Evolutionary conservation across 2,329 filamentous ascomycete species (phyloP), one percentile per base, ranked within the genome.

Genomic region (Xylariaceae sp.): DNA sequence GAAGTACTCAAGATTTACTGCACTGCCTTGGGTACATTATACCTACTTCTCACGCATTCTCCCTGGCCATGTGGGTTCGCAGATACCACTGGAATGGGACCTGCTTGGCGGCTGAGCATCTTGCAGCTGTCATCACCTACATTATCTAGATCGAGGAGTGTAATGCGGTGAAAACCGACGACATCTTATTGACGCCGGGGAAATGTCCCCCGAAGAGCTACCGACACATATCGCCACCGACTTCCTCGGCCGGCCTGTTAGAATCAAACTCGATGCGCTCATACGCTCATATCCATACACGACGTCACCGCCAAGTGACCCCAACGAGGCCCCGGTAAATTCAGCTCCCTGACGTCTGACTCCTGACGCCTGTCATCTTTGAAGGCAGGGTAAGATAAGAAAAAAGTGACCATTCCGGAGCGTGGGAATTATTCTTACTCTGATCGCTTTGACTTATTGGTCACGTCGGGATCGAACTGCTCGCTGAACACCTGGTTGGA

Each of bases 401-500:
- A 41, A 32, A 15, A 26, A 50, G 48, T 48, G 49, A 48, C 54
- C 21, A 30, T 41, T 15, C 30, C 41, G n/a, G 43, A 44, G 37
- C 34, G 30, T 47, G 22, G 42, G 44, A n/a, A 52, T 42, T 45
- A 42, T 45, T 30, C 49, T 22, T 51, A 48, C 47, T 21, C 40
- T 32, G 42, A 13, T 36, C 21, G 30, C 40, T 39, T n/a, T 19
- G 19, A 47, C 36, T 18, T 26, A 50, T 45, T 40, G 41, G 44
- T 51, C 50, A 48, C 53, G 26, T 49, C 42, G 18, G 53, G 44
- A 50, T 53, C 39, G 51, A 44, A 39, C 56, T 58, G 54, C 56
- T 57, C 49, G 50, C 49, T 58, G 18, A 45, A 49, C 44, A 53
- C 52, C 55, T 56, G 6, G 57, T 58, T 59, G 55, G 54, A 54